Evolutionary conservation across 441 rosid species (phyloP).

Genomic region (California macrophylla): DNA sequence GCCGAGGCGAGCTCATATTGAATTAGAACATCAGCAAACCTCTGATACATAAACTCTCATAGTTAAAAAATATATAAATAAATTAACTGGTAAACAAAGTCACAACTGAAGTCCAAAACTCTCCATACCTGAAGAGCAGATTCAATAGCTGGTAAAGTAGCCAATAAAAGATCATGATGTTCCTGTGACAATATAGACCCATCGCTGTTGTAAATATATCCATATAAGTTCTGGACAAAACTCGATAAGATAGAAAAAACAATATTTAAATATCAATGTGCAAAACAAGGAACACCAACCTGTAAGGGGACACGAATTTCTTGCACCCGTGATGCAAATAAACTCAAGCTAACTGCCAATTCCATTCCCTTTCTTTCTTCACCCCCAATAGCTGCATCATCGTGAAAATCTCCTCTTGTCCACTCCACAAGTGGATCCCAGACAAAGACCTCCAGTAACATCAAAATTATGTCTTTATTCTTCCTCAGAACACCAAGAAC

Average conservation of each 20-base stretch:
- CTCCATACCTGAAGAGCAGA: slow-evolving; percentile 72
- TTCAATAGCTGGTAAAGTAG: slow-evolving; percentile 73
- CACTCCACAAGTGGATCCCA: slow-evolving; percentile 99
- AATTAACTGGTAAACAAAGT: slow-evolving; percentile 18
- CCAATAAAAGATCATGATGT: slow-evolving; percentile 83
- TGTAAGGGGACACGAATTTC: slow-evolving; percentile 94
- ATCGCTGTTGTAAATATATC: slow-evolving; percentile 17
- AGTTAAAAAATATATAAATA: slow-evolving; percentile 21
- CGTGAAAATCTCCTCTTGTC: slow-evolving; percentile 95
- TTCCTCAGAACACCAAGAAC: slow-evolving; percentile 69
- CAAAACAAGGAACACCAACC: slow-evolving; percentile 32
- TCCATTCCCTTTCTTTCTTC: slow-evolving; percentile 99
- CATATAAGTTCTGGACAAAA: slow-evolving; percentile 17
- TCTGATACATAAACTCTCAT: slow-evolving; percentile 42
- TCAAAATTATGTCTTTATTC: slow-evolving; percentile 76
- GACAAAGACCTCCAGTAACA: slow-evolving; percentile 88
- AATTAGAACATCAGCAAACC: slow-evolving; percentile 61
- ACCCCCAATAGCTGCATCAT: slow-evolving; percentile 95
- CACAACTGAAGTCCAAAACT: slow-evolving; percentile 8
- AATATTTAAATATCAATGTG: slow-evolving; percentile 3
- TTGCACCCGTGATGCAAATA: slow-evolving; percentile 96
- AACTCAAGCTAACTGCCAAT: slow-evolving; percentile 94
- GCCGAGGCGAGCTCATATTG: slow-evolving; percentile 74
- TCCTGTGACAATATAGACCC: slow-evolving; percentile 43
- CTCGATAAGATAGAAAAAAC: not conserved